Conservation (phyloP, 108 stramenopile species). For the Hondaea fermentalgiana region DNA sequence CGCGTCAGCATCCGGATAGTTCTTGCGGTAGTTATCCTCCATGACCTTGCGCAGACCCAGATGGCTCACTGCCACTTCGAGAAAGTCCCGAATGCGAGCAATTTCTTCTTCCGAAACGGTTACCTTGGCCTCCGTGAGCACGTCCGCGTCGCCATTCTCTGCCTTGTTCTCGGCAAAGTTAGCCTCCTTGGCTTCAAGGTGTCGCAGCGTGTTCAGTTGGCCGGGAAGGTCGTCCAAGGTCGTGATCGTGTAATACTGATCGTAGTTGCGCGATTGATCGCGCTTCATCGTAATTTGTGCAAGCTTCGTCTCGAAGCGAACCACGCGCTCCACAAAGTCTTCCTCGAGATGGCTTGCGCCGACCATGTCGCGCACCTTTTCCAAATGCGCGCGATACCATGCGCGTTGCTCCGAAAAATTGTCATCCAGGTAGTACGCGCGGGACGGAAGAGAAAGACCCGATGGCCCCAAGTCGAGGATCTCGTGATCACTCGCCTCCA, state of each 20-base stretch:
- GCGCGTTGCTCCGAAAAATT: neutral
- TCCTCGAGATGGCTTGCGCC: neutral
- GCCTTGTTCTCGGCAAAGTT: neutral
- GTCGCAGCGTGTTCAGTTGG: neutral
- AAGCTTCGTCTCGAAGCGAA: slow-evolving; percentile 11
- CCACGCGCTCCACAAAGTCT: neutral
- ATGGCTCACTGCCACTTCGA: neutral
- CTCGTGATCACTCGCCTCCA: neutral
- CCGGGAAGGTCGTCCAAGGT: neutral
- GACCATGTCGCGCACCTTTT: neutral
- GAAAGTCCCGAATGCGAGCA: neutral
- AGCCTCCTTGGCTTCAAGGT: neutral
- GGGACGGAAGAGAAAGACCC: neutral
- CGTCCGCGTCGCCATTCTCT: neutral
- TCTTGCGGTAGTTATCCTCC: neutral
- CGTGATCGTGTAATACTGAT: slow-evolving; percentile 5
- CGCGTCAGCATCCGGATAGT: neutral
- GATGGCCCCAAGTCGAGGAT: neutral
- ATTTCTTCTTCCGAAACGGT: neutral
- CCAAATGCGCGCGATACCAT: neutral
- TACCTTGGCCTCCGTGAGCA: neutral
- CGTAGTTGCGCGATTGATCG: neutral
- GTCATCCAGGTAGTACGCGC: neutral
- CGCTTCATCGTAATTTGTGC: neutral
- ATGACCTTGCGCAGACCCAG: neutral